Conservation (phyloP, 1,284 basidiomycete genomes). For the Trichosporon coremiiforme region DNA sequence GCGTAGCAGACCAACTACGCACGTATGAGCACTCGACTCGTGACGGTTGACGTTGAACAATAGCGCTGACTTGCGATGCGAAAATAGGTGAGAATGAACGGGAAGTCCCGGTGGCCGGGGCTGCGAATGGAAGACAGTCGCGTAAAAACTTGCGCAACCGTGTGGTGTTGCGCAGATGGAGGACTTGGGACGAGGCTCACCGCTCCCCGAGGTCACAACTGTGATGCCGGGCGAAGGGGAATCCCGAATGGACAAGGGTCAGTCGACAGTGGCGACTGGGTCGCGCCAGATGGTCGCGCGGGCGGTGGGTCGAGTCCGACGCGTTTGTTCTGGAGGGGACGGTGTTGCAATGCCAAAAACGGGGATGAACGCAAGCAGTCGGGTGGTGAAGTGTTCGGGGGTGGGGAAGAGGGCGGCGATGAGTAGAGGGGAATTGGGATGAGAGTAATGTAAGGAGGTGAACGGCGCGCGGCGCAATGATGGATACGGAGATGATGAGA, state of each 20-base stretch:
- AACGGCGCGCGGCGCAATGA: background rate
- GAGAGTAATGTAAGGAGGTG: background rate
- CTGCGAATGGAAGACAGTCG: conserved; percentile 2
- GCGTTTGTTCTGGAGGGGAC: conserved; percentile 1
- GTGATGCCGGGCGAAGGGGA: background rate
- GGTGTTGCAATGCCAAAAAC: background rate
- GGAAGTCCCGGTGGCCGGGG: background rate
- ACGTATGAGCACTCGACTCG: background rate
- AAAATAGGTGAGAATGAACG: background rate
- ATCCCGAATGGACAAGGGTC: too few relatives aligned
- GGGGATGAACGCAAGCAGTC: background rate
- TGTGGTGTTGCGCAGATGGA: background rate
- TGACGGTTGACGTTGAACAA: background rate
- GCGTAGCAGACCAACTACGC: background rate
- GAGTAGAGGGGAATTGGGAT: background rate
- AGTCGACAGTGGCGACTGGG: conserved; percentile 7
- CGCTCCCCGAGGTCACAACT: background rate
- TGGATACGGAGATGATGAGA: conserved; percentile 18
- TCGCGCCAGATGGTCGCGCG: conserved; percentile 1
- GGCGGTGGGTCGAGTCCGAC: conserved; percentile 6
- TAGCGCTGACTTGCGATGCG: background rate
- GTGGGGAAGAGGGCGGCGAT: background rate
- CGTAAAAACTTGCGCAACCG: background rate
- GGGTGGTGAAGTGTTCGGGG: background rate
- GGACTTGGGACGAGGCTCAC: background rate